Evolutionary conservation across 108 stramenopile genomes (phyloP), one percentile per base, ranked within the genome.

Genomic region (Cyclostephanos tholiformis): DNA sequence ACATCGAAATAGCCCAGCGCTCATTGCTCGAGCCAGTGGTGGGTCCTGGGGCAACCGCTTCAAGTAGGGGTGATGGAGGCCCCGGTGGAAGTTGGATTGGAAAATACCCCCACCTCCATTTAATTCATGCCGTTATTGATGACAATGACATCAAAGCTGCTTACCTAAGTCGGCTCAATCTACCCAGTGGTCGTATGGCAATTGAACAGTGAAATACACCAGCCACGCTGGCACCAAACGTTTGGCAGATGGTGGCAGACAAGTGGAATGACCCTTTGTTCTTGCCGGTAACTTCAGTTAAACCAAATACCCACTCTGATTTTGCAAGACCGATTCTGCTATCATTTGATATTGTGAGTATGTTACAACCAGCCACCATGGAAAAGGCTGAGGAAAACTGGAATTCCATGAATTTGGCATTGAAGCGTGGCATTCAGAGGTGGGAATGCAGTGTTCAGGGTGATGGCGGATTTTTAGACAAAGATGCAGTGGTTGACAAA

Each of bases 361-460:
- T 23, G 27, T 29, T 56, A 13, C 56, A 56, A 9, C 56, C 56
- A 0, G 56, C 56, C 1, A 56, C 56, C 6, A 3, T 10, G 13
- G 56, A 56, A 56, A 56, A 56, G 8, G 56, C 27, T 0, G 23
- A 56, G 25, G 56, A 56, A 10, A 56, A 56, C 0, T 56, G 56
- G 56, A 25, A 22, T 4, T 25, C 56, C 3, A 56, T 56, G 56
- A 25, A 25, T 22, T 26, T 56, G 14, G 56, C 56, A 8, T 26
- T 56, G 56, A 56, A 56, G 19, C 22, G 56, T 7, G 25, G 12
- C 22, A 56, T 56, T 8, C 56, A 56, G 56, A 56, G 23, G 4
- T 56, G 56, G 56, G 56, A 56, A 22, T 2, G 56, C 23, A 56
- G 56, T 56, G 56, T 25, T 5, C 56, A 56, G 56, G 56, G 56